Conservation (phyloP, 768 basidiomycete species). For the Lyophyllum atratum region DNA sequence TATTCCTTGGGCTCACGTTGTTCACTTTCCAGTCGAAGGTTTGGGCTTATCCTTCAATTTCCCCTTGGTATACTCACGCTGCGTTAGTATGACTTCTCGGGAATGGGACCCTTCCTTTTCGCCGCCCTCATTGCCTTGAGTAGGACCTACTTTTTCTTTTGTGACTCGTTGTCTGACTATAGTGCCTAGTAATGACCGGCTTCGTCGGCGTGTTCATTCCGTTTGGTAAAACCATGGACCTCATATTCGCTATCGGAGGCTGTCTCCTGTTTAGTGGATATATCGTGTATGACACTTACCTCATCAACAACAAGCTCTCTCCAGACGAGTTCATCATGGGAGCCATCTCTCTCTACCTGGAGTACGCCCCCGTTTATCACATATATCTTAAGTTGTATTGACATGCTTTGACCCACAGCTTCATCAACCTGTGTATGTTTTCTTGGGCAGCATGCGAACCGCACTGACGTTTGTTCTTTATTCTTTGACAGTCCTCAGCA, state of each 20-base stretch:
- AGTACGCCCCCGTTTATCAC: slow-evolving; percentile 54
- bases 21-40: slow-evolving; percentile 96
- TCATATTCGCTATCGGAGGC: slow-evolving; percentile 77
- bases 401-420: slow-evolving; percentile 44
- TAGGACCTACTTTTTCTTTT: slow-evolving; percentile 32
- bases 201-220: slow-evolving; percentile 86
- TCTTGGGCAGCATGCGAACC: neutral
- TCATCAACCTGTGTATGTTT: slow-evolving; percentile 82
- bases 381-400: neutral
- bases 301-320: slow-evolving; percentile 84
- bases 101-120: slow-evolving; percentile 90
- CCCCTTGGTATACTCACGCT: neutral
- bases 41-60: slow-evolving; percentile 12
- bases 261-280: slow-evolving; percentile 89
- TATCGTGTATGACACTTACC: slow-evolving; percentile 87
- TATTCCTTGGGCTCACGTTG: slow-evolving; percentile 91
- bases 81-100: slow-evolving; percentile 87
- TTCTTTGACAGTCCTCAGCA: slow-evolving; percentile 65
- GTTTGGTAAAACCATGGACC: slow-evolving; percentile 78
- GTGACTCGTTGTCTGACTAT: neutral
- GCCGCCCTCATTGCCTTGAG: slow-evolving; percentile 78
- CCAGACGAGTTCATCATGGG: slow-evolving; percentile 95
- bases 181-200: slow-evolving; percentile 67
- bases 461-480: slow-evolving; percentile 5
- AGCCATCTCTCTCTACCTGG: slow-evolving; percentile 91